Percentiles rank a stretch among this genome's conserved stretches.
Conservation (phyloP, 345 rosid genomes). For the Eucalyptus cladocalyx region DNA sequence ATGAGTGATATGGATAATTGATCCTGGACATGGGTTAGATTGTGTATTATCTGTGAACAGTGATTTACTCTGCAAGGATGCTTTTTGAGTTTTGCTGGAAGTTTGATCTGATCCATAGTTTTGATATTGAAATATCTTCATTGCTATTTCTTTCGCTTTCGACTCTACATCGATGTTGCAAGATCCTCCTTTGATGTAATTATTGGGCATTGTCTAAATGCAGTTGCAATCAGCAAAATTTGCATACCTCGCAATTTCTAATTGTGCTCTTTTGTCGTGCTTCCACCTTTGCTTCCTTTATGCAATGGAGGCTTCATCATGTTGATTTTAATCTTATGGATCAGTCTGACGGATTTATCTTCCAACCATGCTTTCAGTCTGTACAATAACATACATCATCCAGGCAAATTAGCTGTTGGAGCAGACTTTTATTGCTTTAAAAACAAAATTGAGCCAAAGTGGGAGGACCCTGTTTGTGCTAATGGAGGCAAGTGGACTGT, state of each 20-base stretch:
- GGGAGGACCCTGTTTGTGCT: slow-evolving; percentile 97
- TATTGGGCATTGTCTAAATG: background rate
- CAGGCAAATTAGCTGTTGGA: slow-evolving; percentile 52
- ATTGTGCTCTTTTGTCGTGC: background rate
- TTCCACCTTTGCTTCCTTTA: background rate
- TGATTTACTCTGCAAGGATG: background rate
- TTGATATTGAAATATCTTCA: background rate
- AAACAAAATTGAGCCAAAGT: slow-evolving; percentile 73
- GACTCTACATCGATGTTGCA: background rate
- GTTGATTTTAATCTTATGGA: background rate
- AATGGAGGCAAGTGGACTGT: slow-evolving; percentile 96
- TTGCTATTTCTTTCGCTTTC: background rate
- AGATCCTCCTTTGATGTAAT: background rate
- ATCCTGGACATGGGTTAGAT: background rate
- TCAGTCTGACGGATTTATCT: background rate
- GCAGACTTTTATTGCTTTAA: slow-evolving; percentile 92
- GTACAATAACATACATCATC: slow-evolving; percentile 63
- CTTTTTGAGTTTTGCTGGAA: background rate
- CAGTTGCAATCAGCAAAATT: background rate
- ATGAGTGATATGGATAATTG: background rate
- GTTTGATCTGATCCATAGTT: background rate
- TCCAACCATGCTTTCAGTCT: slow-evolving; percentile 25
- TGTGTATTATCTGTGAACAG: background rate
- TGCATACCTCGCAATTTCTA: background rate
- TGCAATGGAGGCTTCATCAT: background rate